phyloP scores from a whole-genome alignment of 2,329 filamentous ascomycete species.

The Aspergillus sp. region DNA sequence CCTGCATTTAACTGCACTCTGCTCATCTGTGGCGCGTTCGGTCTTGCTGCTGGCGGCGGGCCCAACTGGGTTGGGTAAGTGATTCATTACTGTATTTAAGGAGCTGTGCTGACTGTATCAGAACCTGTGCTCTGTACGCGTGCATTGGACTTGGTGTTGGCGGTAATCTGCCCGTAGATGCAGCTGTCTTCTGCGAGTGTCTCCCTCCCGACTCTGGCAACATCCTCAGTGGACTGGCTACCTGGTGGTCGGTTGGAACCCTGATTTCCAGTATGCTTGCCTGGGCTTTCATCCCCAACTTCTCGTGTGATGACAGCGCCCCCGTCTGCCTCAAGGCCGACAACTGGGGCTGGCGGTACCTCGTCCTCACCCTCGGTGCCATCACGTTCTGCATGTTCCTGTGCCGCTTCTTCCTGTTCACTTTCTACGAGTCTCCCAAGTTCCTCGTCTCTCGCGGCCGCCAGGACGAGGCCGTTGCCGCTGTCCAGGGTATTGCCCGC shows the following conservation, averaged over 20 bases:
- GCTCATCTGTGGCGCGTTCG: constrained; percentile 72
- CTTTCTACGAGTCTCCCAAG: constrained; percentile 82
- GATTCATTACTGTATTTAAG: background rate
- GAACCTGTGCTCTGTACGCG: constrained; percentile 61
- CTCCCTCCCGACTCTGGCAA: constrained; percentile 72
- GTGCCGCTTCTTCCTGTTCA: constrained; percentile 72
- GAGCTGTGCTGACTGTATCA: constrained; percentile 9
- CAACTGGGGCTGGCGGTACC: constrained; percentile 68
- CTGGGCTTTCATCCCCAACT: constrained; percentile 73
- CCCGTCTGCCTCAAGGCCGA: too few relatives aligned
- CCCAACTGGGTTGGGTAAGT: constrained; percentile 62
- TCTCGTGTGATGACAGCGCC: constrained; percentile 58
- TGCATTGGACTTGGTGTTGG: constrained; percentile 68
- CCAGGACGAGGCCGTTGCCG: constrained; percentile 74
- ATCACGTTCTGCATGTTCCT: constrained; percentile 75
- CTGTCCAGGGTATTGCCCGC: constrained; percentile 74
- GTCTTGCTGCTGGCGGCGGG: constrained; percentile 66
- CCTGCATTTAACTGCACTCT: constrained; percentile 82
- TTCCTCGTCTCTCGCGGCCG: constrained; percentile 74
- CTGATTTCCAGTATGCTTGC: constrained; percentile 61
- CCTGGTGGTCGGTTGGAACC: constrained; percentile 85
- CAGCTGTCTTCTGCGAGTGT: constrained; percentile 80
- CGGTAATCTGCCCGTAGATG: constrained; percentile 77
- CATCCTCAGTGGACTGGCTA: constrained; percentile 73
- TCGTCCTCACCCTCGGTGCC: constrained; percentile 69